Percentiles rank a stretch among this genome's conserved stretches.
Evolutionary conservation across 2,329 filamentous ascomycete species (phyloP).

Genomic region (Botrytis galanthina): DNA sequence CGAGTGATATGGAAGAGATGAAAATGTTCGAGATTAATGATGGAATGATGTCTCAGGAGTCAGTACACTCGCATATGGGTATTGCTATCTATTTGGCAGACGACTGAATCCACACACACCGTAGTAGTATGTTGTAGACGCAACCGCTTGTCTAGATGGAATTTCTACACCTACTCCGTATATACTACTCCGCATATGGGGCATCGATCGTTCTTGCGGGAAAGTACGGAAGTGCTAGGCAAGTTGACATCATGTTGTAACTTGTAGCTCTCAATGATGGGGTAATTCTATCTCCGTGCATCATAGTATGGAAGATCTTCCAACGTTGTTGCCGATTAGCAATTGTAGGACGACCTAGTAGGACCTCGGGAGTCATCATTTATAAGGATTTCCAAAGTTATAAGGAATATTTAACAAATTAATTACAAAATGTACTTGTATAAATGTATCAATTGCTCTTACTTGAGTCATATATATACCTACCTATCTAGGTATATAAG

Average conservation of each 20-base stretch:
- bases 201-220: not conserved
- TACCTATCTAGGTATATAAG: no score
- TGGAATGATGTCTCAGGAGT: not conserved
- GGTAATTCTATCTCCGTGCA: conserved; percentile 7
- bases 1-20: not conserved
- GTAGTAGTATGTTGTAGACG: not conserved
- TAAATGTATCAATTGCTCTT: not conserved
- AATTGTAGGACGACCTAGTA: not conserved
- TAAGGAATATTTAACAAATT: not conserved
- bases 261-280: not conserved
- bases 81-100: not conserved
- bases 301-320: not conserved
- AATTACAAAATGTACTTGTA: not conserved
- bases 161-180: not conserved
- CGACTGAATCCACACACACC: not conserved
- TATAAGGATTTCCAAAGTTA: not conserved
- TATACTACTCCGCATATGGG: not conserved
- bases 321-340: not conserved
- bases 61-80: not conserved
- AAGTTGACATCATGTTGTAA: not conserved
- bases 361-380: no score
- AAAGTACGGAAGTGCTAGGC: not conserved
- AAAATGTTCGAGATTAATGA: not conserved
- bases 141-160: no score
- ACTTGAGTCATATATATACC: not conserved